Evolutionary conservation across 228 moss, liverwort and hornwort genomes (phyloP).

Genomic region (Sphagnum magellanicum): DNA sequence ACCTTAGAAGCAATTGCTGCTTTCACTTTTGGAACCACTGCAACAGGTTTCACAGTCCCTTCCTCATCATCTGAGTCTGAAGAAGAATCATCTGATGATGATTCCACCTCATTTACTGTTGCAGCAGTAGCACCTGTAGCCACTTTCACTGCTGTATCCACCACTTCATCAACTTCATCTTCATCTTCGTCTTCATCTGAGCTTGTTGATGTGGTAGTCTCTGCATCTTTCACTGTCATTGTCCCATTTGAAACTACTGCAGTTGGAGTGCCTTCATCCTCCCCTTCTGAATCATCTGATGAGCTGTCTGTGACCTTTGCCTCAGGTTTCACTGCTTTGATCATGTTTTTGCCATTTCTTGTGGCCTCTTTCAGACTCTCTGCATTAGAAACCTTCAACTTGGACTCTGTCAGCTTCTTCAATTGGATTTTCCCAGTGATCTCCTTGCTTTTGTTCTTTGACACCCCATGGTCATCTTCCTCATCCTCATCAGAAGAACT

Average conservation of each 20-base stretch:
- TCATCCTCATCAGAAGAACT: not conserved
- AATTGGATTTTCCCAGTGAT: too few relatives aligned
- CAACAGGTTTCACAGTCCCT: constrained; percentile 3
- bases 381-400: too few relatives aligned
- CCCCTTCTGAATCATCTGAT: constrained; percentile 21
- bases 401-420: too few relatives aligned
- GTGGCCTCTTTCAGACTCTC: too few relatives aligned
- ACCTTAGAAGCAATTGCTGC: not conserved
- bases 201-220: constrained; percentile 6
- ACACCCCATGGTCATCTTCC: constrained; percentile 1
- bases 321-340: too few relatives aligned
- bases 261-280: constrained; percentile 16
- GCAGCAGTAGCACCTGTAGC: constrained; percentile 8
- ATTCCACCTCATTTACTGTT: constrained; percentile 9
- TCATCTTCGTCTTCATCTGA: constrained; percentile 20
- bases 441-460: constrained; percentile 4
- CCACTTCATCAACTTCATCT: constrained; percentile 20
- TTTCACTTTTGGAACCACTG: constrained; percentile 9
- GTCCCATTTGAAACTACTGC: constrained; percentile 9
- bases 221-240: constrained; percentile 1
- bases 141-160: not conserved
- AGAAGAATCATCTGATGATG: constrained; percentile 28
- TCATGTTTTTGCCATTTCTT: too few relatives aligned
- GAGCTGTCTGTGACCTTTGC: not conserved
- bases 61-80: constrained; percentile 30